A percentile compares a stretch with the other conserved stretches of the same genome.
Evolutionary conservation across 129 eudicot species (phyloP).

Genomic region (Arctium minus): DNA sequence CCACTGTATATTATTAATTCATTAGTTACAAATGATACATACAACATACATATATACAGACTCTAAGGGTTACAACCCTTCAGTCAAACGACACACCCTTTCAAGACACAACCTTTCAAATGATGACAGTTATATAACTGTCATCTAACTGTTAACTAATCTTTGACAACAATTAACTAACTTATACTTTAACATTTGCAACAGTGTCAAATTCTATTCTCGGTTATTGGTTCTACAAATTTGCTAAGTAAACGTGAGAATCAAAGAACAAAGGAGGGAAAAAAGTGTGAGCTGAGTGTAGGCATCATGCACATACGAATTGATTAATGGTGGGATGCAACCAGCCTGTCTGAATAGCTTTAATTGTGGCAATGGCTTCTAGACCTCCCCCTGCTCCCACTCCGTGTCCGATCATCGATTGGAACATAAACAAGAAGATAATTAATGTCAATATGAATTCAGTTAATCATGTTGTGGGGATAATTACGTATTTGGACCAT

Average conservation of each 20-base stretch:
- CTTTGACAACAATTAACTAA: too few relatives aligned
- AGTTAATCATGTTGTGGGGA: not conserved
- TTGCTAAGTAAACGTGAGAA: too few relatives aligned
- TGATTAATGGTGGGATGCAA: conserved; percentile 67
- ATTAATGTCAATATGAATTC: not conserved
- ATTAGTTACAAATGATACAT: too few relatives aligned
- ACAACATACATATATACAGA: too few relatives aligned
- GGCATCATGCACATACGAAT: conserved; percentile 31
- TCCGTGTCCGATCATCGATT: conserved; percentile 83
- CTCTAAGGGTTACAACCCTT: too few relatives aligned
- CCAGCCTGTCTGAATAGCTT: conserved; percentile 28
- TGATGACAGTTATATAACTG: too few relatives aligned
- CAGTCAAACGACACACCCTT: too few relatives aligned
- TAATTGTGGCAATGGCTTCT: conserved; percentile 77
- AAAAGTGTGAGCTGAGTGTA: not conserved
- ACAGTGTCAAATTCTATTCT: not conserved
- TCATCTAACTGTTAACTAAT: too few relatives aligned
- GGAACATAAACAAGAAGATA: conserved; percentile 3
- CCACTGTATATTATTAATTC: too few relatives aligned
- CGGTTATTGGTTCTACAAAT: not conserved
- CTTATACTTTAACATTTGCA: not conserved
- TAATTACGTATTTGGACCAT: not conserved
- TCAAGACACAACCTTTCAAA: too few relatives aligned
- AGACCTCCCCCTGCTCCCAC: conserved; percentile 78
- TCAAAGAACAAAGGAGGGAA: not conserved